Conservation (phyloP, 2,329 filamentous ascomycete genomes). For the Calonectria hongkongensis region DNA sequence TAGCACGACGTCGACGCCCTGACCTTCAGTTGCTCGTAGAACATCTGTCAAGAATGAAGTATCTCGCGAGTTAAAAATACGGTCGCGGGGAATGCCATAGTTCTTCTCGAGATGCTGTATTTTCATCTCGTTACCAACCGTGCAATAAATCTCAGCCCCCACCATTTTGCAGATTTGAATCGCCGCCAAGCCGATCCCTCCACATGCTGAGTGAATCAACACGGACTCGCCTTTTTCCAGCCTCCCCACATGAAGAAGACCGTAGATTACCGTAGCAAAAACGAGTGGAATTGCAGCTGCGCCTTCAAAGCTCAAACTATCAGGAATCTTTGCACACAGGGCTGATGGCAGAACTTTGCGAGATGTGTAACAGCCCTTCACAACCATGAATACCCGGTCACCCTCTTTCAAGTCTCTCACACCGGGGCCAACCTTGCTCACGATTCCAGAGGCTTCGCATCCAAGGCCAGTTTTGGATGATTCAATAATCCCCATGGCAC, state of each 20-base stretch:
- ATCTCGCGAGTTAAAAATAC: conserved; percentile 20
- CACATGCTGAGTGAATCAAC: conserved; percentile 25
- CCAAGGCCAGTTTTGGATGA: not conserved
- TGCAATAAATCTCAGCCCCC: conserved; percentile 14
- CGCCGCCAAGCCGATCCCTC: conserved; percentile 4
- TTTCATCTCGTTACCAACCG: conserved; percentile 14
- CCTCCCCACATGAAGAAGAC: conserved; percentile 31
- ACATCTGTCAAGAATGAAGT: not conserved
- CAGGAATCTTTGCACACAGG: conserved; percentile 57
- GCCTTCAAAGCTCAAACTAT: conserved; percentile 57
- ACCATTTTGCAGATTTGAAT: conserved; percentile 20
- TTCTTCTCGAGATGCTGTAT: not conserved
- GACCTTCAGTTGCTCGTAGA: not conserved
- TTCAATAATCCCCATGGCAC: conserved; percentile 6
- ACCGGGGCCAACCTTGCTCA: not conserved
- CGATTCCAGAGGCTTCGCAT: not conserved
- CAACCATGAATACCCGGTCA: conserved; percentile 54
- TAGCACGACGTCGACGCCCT: conserved; percentile 7
- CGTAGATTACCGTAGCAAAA: conserved; percentile 57
- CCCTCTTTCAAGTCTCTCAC: conserved; percentile 55
- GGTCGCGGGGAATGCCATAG: not conserved
- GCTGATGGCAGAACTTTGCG: conserved; percentile 48
- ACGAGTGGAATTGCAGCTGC: conserved; percentile 59
- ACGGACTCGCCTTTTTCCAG: conserved; percentile 37
- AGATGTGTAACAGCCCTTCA: conserved; percentile 50